These are phyloP conservation scores for Mortierella hygrophila DNA, from an alignment of 192 early-diverging fungal genomes.

Conservation along the genomic window DNA sequence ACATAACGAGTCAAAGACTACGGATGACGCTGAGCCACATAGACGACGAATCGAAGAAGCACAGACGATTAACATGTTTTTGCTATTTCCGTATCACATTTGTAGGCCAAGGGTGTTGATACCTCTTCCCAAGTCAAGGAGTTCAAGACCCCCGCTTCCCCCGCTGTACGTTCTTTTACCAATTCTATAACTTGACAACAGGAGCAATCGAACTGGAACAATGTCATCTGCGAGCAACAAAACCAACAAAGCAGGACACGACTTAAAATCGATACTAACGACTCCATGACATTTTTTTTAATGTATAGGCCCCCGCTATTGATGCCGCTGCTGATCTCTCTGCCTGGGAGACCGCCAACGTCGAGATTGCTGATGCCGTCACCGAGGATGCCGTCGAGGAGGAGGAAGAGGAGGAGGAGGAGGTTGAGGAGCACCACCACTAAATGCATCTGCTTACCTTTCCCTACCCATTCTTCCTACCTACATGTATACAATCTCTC, in stretches of 20 bases:
- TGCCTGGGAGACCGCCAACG: constrained; percentile 57
- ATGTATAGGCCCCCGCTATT: constrained; percentile 29
- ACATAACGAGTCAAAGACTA: neutral
- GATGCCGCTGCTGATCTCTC: constrained; percentile 49
- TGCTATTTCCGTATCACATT: neutral
- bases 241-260: neutral
- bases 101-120: constrained; percentile 47
- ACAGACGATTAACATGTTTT: neutral
- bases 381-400: constrained; percentile 40
- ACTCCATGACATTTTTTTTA: neutral
- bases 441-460: constrained; percentile 17
- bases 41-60: neutral
- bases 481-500: constrained; percentile 1
- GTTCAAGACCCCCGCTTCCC: constrained; percentile 50
- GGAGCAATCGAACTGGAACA: neutral
- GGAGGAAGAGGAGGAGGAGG: constrained; percentile 45
- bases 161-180: constrained; percentile 25
- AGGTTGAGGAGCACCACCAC: constrained; percentile 51
- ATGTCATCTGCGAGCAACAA: neutral
- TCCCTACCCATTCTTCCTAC: neutral
- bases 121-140: constrained; percentile 55
- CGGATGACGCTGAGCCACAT: no score
- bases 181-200: neutral
- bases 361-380: constrained; percentile 48
- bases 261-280: neutral